phyloP scores from a whole-genome alignment of 2,329 filamentous ascomycete species.

The Penicillium sp. region DNA sequence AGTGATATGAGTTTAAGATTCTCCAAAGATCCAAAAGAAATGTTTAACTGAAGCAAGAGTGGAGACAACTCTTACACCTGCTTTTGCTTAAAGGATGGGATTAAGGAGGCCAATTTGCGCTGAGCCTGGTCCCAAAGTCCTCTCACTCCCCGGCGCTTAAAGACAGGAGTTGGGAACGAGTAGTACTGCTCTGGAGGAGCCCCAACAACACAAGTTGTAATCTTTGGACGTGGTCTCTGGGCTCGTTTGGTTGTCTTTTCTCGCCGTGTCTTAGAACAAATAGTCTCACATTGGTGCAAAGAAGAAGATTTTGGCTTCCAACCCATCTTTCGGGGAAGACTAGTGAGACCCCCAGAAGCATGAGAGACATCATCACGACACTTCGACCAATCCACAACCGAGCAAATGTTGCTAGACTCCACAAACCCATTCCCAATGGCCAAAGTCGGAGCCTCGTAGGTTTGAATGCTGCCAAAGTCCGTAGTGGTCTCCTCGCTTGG shows the following conservation, averaged over 20 bases:
- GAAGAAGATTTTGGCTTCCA: neutral
- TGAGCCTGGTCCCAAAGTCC: neutral
- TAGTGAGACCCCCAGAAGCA: neutral
- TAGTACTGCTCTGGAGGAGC: neutral
- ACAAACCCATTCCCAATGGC: conserved; percentile 19
- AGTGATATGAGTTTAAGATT: too few species aligned
- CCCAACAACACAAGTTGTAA: neutral
- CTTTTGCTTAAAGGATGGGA: neutral
- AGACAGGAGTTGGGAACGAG: neutral
- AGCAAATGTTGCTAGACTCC: neutral
- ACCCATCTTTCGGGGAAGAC: neutral
- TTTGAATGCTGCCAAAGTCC: conserved; percentile 12
- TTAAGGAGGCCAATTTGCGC: accelerated
- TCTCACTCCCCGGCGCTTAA: neutral
- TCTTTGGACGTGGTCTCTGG: neutral
- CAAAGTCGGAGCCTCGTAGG: neutral
- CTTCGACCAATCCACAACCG: neutral
- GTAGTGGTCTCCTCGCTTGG: neutral
- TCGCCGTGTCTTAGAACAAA: accelerated
- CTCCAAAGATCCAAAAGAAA: too few species aligned
- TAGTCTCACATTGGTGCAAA: neutral
- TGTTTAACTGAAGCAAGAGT: too few species aligned
- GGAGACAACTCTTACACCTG: neutral
- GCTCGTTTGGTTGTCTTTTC: neutral
- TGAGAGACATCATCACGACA: neutral